Base-by-base conservation (phyloP, 2,329 filamentous ascomycete genomes). In the Beauveria sp. region DNA sequence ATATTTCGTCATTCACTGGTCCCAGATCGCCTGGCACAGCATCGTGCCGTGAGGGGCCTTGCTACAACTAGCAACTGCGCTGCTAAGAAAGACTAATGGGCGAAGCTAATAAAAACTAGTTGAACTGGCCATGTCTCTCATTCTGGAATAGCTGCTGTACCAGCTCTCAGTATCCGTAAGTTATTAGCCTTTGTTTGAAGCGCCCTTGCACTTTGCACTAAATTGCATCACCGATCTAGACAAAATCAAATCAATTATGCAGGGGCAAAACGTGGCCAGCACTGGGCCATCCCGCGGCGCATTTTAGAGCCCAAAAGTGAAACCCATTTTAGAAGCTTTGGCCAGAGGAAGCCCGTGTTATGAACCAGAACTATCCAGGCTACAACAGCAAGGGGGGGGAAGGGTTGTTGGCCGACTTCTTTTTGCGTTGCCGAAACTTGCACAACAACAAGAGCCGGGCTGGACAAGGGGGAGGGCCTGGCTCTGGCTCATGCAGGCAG, bases 201-300 rank as follows among this genome's bases (percentile, higher is more conserved):
- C 10, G 31, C 31, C 40, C 42, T 18, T 34, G 31, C 31, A 34
- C 16, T 31, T 31, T 22, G 18, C 52, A 20, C 53, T 53, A 16
- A 40, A 24, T 58, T 60, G 31, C 58, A 54, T 53, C 58, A 61
- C 58, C 26, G 58, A 61, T 61, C 58, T 54, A 10, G 10, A 34
- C 10, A 34, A 18, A 14, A 48, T 55, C 42, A 61, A 61, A 61
- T 49, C 50, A 55, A 55, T 40, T 20, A 24, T 45, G 31, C 50
- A 48, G 50, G 59, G 59, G 54, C 26, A 10, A 34, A 34, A 34
- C 43, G 59, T 53, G 59, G 59, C 43, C 16, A 12, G 3, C 22
- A 24, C 40, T 26, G 18, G 10, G 5, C 20, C 16, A 18, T 24
- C 31, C 48, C 10, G 1, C 14, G 51, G 51, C 51, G 51, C 22